Conservation (phyloP, 169 alveolate species). For the Babesia divergens region DNA sequence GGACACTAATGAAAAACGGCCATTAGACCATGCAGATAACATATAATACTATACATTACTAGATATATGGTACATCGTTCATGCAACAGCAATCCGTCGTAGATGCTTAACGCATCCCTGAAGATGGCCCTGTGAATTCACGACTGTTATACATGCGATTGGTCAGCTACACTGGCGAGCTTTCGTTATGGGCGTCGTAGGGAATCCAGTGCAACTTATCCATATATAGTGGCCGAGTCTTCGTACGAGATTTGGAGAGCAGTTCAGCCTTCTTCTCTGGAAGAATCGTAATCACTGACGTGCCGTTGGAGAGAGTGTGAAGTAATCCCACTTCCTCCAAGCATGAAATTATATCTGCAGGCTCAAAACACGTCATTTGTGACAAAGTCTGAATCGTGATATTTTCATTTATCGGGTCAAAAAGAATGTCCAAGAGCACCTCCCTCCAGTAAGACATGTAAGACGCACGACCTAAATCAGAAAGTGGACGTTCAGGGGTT, state of each 20-base stretch:
- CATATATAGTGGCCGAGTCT: slow-evolving; percentile 73
- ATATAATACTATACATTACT: too few species aligned
- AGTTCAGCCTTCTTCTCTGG: slow-evolving; percentile 76
- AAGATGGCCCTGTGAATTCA: too few species aligned
- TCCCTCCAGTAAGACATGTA: slow-evolving; percentile 95
- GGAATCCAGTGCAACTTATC: slow-evolving; percentile 86
- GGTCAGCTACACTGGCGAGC: slow-evolving; percentile 31
- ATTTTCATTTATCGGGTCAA: slow-evolving; percentile 51
- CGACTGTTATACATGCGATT: not conserved
- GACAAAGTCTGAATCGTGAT: slow-evolving; percentile 73
- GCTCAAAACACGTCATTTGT: slow-evolving; percentile 83
- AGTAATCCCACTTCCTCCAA: slow-evolving; percentile 84
- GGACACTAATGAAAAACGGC: too few species aligned
- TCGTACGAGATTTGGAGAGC: slow-evolving; percentile 71
- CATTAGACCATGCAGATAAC: too few species aligned
- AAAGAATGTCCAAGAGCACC: slow-evolving; percentile 75
- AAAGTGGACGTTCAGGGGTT: slow-evolving; percentile 96
- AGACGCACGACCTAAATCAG: slow-evolving; percentile 94
- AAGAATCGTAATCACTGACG: slow-evolving; percentile 76
- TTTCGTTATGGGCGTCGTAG: slow-evolving; percentile 78
- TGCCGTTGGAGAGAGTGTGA: slow-evolving; percentile 78
- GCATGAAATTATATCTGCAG: slow-evolving; percentile 82
- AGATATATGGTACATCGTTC: too few species aligned
- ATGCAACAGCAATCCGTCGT: too few species aligned
- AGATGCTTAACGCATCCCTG: too few species aligned